phyloP scores from a whole-genome alignment of 192 early-diverging fungal genomes.

The Coemansia sp. region DNA sequence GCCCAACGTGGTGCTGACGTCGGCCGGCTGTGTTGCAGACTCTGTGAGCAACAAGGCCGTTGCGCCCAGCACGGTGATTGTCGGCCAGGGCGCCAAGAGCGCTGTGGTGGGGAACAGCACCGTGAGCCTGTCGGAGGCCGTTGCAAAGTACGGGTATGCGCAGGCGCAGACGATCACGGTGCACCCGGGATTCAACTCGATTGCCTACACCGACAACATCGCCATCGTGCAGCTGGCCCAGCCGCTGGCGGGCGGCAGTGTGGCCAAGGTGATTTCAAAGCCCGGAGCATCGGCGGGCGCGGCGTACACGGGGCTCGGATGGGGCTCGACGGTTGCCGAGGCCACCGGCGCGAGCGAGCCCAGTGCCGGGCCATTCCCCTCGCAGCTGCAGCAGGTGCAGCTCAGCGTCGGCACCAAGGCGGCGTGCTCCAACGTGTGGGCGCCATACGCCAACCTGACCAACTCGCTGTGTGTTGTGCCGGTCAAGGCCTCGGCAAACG shows the following conservation, averaged over 20 bases:
- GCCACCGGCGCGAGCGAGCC: constrained; percentile 1
- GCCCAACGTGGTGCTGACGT: constrained; percentile 26
- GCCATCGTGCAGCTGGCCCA: constrained; percentile 31
- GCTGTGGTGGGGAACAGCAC: constrained; percentile 10
- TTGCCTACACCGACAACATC: constrained; percentile 43
- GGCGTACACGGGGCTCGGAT: constrained; percentile 29
- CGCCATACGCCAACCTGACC: constrained; percentile 39
- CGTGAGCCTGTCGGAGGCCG: constrained; percentile 10
- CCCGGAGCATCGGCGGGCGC: constrained; percentile 13
- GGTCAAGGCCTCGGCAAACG: constrained; percentile 25
- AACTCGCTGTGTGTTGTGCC: constrained; percentile 46
- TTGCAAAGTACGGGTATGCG: constrained; percentile 17
- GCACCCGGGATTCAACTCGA: constrained; percentile 47
- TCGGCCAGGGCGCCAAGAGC: constrained; percentile 26
- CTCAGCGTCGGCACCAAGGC: constrained; percentile 33
- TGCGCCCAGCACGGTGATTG: constrained; percentile 12
- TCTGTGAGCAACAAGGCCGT: constrained; percentile 47
- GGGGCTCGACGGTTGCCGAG: constrained; percentile 8
- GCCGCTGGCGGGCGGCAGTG: constrained; percentile 19
- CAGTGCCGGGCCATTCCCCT: not conserved
- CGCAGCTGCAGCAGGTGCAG: constrained; percentile 16
- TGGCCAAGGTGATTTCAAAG: constrained; percentile 33
- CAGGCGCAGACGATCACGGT: constrained; percentile 17
- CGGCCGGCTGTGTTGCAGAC: constrained; percentile 40
- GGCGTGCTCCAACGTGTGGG: constrained; percentile 36